These are phyloP conservation scores for Salvia miltiorrhiza DNA, from an alignment of 257 asterid genomes.

Conservation along the genomic window DNA sequence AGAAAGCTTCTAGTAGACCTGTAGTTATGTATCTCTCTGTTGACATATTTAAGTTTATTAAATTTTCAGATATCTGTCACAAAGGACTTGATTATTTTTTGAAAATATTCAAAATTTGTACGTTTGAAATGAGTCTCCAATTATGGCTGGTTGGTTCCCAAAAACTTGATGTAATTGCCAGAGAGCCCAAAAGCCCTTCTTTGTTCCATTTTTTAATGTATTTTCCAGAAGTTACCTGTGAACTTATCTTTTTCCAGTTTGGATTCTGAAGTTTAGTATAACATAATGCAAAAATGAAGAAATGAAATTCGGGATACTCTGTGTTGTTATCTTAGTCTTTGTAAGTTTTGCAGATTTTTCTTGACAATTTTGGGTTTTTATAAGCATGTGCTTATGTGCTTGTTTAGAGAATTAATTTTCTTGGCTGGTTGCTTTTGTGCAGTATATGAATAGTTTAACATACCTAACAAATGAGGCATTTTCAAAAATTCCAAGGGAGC, in stretches of 20 bases:
- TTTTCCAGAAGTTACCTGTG: not conserved
- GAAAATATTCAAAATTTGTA: not conserved
- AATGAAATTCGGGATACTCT: not conserved
- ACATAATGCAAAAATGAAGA: not conserved
- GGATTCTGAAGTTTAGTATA: not conserved
- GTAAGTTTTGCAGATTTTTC: not conserved
- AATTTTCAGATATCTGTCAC: not conserved
- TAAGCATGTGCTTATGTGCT: not conserved
- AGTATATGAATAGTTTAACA: slow-evolving; percentile 88
- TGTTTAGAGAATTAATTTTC: slow-evolving; percentile 26
- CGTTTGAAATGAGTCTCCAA: not conserved
- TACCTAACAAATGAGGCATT: slow-evolving; percentile 82
- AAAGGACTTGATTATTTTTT: not conserved
- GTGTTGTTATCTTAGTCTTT: slow-evolving; percentile 1
- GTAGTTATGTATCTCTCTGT: not conserved
- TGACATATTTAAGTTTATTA: too few relatives aligned
- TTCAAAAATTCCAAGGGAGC: slow-evolving; percentile 73
- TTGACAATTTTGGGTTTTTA: not conserved
- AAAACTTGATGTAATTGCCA: not conserved
- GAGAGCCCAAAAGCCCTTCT: not conserved
- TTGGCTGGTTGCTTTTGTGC: slow-evolving; percentile 39
- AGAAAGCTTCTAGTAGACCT: not conserved
- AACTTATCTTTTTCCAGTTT: not conserved
- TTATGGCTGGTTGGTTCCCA: not conserved
- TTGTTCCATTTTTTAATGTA: not conserved